Conservation (phyloP, 768 basidiomycete species). For the Floccularia luteovirens region DNA sequence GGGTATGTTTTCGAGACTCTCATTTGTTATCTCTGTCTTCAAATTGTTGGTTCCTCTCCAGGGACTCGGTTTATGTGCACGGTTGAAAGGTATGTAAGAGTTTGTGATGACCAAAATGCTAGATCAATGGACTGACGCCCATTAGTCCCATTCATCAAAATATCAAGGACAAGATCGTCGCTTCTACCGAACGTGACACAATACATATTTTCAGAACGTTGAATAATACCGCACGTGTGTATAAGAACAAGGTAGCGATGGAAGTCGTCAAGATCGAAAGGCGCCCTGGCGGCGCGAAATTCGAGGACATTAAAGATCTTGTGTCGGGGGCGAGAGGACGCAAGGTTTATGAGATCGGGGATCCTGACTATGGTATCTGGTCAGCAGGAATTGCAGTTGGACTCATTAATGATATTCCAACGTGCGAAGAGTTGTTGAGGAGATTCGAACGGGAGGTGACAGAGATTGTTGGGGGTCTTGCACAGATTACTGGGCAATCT, state of each 20-base stretch:
- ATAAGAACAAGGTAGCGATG: constrained; percentile 74
- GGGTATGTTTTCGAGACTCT: constrained; percentile 36
- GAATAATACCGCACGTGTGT: constrained; percentile 78
- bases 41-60: constrained; percentile 23
- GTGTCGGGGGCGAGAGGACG: constrained; percentile 57
- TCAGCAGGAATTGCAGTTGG: constrained; percentile 57
- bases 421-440: constrained; percentile 62
- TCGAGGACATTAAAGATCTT: constrained; percentile 75
- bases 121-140: not conserved
- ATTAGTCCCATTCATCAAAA: constrained; percentile 75
- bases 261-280: constrained; percentile 84
- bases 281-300: constrained; percentile 79
- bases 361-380: constrained; percentile 88
- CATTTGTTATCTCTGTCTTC: too few species aligned
- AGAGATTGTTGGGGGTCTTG: constrained; percentile 48
- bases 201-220: constrained; percentile 88
- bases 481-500: constrained; percentile 9
- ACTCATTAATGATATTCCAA: constrained; percentile 78
- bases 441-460: constrained; percentile 73
- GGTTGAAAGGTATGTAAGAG: constrained; percentile 52
- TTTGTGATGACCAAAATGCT: not conserved
- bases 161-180: constrained; percentile 87
- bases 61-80: constrained; percentile 92
- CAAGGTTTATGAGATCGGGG: constrained; percentile 76
- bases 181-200: constrained; percentile 77